Evolutionary conservation across 148 eudicot species (phyloP).

Genomic region (Limonium bicolor): DNA sequence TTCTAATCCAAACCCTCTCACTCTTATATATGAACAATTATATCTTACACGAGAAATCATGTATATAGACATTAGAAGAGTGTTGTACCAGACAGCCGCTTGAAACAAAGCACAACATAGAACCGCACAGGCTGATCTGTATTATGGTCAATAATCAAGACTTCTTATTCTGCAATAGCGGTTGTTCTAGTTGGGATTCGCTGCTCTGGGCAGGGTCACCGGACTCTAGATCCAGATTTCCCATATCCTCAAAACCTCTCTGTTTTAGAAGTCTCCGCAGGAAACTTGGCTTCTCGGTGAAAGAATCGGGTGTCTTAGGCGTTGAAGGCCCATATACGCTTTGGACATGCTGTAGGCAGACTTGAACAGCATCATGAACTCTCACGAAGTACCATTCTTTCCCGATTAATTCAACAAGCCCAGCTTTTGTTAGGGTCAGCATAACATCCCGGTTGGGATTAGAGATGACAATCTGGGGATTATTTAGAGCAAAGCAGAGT

Average conservation of each 20-base stretch:
- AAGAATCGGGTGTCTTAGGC: conserved; percentile 15
- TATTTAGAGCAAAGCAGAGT: neutral
- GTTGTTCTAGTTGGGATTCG: conserved; percentile 45
- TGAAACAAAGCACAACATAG: too few species aligned
- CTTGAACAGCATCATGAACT: conserved; percentile 93
- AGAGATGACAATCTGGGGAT: conserved; percentile 56
- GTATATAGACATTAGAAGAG: too few species aligned
- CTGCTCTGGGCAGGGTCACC: conserved; percentile 25
- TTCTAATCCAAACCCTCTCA: too few species aligned
- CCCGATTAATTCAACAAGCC: conserved; percentile 76
- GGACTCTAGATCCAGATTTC: conserved; percentile 40
- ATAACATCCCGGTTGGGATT: conserved; percentile 87
- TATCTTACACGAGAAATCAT: too few species aligned
- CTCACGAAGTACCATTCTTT: conserved; percentile 96
- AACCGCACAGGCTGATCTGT: too few species aligned
- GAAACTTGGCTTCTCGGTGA: conserved; percentile 20
- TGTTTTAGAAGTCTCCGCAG: conserved; percentile 28
- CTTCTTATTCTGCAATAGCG: conserved; percentile 43
- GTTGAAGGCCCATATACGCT: conserved; percentile 24
- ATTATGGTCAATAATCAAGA: too few species aligned
- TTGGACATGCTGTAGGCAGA: conserved; percentile 74
- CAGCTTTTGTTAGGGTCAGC: conserved; percentile 53
- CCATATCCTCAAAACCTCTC: conserved; percentile 29
- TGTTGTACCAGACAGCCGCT: too few species aligned
- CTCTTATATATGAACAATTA: too few species aligned